These are phyloP conservation scores for Senecio squalidus DNA, from an alignment of 140 eudicot species.

Conservation along the genomic window DNA sequence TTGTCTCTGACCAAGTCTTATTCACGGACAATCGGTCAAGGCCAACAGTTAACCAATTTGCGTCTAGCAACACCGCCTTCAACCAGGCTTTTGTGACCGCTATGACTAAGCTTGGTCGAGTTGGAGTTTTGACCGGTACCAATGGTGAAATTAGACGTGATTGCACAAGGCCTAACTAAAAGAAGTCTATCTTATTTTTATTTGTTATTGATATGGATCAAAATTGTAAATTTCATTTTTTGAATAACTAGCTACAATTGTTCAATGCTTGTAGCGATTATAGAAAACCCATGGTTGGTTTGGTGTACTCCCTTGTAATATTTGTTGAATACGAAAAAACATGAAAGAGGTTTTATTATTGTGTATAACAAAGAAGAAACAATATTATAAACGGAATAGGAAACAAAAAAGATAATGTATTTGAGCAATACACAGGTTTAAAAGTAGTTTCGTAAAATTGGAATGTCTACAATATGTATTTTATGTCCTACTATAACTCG, in stretches of 20 bases:
- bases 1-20: conserved; percentile 50
- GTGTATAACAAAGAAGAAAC: no score
- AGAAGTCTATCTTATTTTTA: neutral
- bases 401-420: no score
- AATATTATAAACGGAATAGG: no score
- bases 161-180: conserved; percentile 20
- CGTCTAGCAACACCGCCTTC: conserved; percentile 33
- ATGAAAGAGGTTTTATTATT: no score
- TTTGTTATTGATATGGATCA: conserved; percentile 5
- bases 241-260: conserved; percentile 20
- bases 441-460: no score
- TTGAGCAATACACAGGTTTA: no score
- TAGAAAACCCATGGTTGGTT: conserved; percentile 9
- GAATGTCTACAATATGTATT: no score
- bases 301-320: no score
- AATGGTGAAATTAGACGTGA: conserved; percentile 51
- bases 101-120: conserved; percentile 51
- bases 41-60: conserved; percentile 37
- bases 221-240: conserved; percentile 16
- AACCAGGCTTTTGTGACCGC: conserved; percentile 47
- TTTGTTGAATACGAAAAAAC: no score
- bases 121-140: conserved; percentile 50
- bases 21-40: conserved; percentile 34
- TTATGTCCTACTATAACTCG: no score
- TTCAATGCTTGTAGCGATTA: conserved; percentile 14